Evolutionary conservation across 345 rosid genomes (phyloP).

Genomic region (Populus pruinosa): DNA sequence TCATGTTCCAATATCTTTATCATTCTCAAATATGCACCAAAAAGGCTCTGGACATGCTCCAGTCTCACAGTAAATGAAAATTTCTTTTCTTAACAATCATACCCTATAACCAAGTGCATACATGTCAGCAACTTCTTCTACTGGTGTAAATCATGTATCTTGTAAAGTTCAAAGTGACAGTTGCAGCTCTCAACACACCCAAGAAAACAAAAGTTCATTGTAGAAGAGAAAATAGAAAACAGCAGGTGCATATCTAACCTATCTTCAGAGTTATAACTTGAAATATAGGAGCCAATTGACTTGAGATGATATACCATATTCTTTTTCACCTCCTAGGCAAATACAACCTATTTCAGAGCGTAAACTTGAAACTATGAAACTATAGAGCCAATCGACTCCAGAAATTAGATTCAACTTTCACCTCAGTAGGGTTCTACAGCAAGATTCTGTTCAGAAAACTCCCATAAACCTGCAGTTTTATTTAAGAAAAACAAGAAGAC

Average conservation of each 20-base stretch:
- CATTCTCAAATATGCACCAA: not conserved
- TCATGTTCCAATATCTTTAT: not conserved
- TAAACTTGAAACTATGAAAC: not conserved
- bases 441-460: not conserved
- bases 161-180: no score
- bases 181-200: not conserved
- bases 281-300: not conserved
- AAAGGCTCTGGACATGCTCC: not conserved
- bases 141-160: no score
- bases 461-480: not conserved
- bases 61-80: not conserved
- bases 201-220: not conserved
- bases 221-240: not conserved
- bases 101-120: not conserved
- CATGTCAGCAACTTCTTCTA: not conserved
- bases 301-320: not conserved
- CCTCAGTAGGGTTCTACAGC: not conserved
- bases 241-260: not conserved
- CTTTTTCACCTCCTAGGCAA: not conserved
- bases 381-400: not conserved
- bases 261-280: not conserved
- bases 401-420: not conserved
- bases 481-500: not conserved
- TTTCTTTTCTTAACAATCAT: not conserved
- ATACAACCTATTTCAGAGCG: not conserved